Evolutionary conservation across 164 flowering plant genomes (phyloP), one percentile per base, ranked within the genome.

Genomic region (Chimonanthus praecox): DNA sequence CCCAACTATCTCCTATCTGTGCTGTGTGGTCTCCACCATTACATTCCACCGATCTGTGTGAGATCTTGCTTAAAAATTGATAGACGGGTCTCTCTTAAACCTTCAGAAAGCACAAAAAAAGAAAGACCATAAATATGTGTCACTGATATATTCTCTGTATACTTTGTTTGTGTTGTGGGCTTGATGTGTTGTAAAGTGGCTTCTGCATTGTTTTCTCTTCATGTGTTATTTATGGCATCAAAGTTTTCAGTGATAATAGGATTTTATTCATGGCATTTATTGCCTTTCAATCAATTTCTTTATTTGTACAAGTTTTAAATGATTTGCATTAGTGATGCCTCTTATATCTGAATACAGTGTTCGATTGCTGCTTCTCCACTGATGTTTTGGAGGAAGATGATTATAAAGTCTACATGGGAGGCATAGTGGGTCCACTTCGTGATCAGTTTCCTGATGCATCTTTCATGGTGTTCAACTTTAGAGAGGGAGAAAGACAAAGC

Each of bases 301-400:
- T 63, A 44, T n/a, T 66, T 11, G 9, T 44, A 18, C 44, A 44
- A 65, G 11, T 33, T 44, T 45, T 5, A 43, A 66, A 15, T 62
- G n/a, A 62, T 62, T 18, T 62, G 20, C 20, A 44, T 10, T 7
- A 66, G 68, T 4, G 46, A 66, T 20, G 49, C 58, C 71, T 66
- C 54, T 10, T 76, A 54, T 13, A 54, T 13, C 64, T 62, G n/a
- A 71, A n/a, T 84, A 20, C 74, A 95, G 99, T 95, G 65, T 92
- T 95, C 67, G 98, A 95, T 78, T 85, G 90, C 82, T 95, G 99
- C 87, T 91, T 95, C 77, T 78, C 91, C 16, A 84, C 88, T 54
- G 94, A 91, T 71, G 81, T 81, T 44, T 81, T 79, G 88, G 85
- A 86, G 70, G 88, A 86, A 75, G 88, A 86, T 62, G 80, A 87